Conservation (phyloP, 2,329 filamentous ascomycete species). For the Hypocreales sp. region DNA sequence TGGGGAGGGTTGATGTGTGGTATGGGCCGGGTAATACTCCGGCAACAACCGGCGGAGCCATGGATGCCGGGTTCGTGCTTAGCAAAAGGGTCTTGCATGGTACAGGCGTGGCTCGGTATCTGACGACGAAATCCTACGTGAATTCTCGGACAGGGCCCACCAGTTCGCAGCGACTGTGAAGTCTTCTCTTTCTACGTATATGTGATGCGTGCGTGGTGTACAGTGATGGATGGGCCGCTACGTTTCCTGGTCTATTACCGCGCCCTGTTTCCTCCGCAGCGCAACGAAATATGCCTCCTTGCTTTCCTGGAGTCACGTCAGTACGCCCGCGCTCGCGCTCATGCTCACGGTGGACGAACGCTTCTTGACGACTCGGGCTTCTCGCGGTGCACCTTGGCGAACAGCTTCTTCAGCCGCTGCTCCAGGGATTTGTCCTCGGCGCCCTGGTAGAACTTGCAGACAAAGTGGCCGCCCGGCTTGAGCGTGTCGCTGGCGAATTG, state of each 20-base stretch:
- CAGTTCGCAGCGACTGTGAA: background rate
- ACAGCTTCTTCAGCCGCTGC: constrained; percentile 56
- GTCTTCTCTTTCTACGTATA: no score
- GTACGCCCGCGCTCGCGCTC: no score
- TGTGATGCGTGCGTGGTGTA: no score
- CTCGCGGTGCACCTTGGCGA: constrained; percentile 65
- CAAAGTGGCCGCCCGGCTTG: constrained; percentile 68
- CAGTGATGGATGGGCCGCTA: background rate
- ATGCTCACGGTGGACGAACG: no score
- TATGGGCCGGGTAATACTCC: constrained; percentile 1
- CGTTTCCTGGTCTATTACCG: constrained; percentile 9
- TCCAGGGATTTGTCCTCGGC: constrained; percentile 71
- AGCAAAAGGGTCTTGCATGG: constrained; percentile 23
- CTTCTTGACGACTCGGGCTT: constrained; percentile 85
- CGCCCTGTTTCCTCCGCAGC: constrained; percentile 44
- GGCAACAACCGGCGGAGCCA: constrained; percentile 8
- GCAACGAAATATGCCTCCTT: constrained; percentile 81
- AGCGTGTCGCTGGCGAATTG: constrained; percentile 76
- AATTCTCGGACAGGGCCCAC: constrained; percentile 7
- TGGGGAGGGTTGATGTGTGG: constrained; percentile 6
- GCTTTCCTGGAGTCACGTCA: constrained; percentile 18
- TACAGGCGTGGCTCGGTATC: constrained; percentile 33
- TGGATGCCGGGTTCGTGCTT: constrained; percentile 14
- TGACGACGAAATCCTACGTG: constrained; percentile 19
- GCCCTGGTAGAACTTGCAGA: constrained; percentile 97